Evolutionary conservation across 208 protist genomes (phyloP).

Genomic region (Leishmania turanica): DNA sequence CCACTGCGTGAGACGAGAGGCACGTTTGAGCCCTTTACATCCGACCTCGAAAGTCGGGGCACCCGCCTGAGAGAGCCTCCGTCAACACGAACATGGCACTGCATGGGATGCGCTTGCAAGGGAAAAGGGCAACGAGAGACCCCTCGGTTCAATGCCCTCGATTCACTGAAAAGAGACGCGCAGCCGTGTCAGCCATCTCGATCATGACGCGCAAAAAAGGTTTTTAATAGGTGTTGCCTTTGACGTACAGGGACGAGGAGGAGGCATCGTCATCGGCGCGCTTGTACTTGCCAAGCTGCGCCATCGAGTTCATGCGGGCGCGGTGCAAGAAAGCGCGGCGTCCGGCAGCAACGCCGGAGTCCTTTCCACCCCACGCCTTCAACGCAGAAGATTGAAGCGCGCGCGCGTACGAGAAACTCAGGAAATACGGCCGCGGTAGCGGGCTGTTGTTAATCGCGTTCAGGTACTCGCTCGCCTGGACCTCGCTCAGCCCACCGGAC

Average conservation of each 20-base stretch:
- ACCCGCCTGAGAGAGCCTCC: neutral
- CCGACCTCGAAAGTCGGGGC: neutral
- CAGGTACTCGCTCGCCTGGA: constrained; percentile 96
- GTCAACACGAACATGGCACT: neutral
- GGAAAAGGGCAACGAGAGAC: neutral
- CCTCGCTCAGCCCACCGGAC: constrained; percentile 96
- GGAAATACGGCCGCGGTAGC: constrained; percentile 77
- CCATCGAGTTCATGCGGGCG: constrained; percentile 82
- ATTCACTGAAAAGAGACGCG: neutral
- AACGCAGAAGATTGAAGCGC: constrained; percentile 94
- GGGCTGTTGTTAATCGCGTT: constrained; percentile 95
- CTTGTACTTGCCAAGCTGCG: constrained; percentile 80
- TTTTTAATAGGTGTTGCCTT: constrained; percentile 83
- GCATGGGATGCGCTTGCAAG: no score
- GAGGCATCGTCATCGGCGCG: constrained; percentile 72
- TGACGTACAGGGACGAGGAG: constrained; percentile 87
- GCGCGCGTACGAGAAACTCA: constrained; percentile 96
- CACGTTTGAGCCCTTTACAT: neutral
- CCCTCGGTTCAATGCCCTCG: neutral
- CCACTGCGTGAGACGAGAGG: neutral
- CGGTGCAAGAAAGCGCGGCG: constrained; percentile 84
- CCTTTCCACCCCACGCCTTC: constrained; percentile 95
- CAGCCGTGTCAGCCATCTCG: no score
- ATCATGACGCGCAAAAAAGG: neutral
- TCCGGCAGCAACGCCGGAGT: constrained; percentile 16